Percentiles rank a stretch among this genome's conserved stretches.
Evolutionary conservation across 2,329 filamentous ascomycete genomes (phyloP).

Genomic region (Fusarium longipes): DNA sequence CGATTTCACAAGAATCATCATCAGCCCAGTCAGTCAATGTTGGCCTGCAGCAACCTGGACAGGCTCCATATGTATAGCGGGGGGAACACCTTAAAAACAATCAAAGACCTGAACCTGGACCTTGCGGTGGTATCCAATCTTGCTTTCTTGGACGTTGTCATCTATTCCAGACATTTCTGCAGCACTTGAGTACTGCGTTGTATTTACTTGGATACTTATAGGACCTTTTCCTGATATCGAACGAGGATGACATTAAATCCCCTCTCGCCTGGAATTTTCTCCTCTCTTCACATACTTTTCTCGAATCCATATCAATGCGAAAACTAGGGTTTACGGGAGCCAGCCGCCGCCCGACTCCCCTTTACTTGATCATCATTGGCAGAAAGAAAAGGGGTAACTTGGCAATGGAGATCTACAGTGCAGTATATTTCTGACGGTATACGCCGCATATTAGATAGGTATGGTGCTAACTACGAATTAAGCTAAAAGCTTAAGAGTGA

Average conservation of each 20-base stretch:
- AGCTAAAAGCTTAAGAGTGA: slow-evolving; percentile 34
- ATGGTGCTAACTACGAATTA: slow-evolving; percentile 1
- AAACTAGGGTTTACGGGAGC: slow-evolving; percentile 33
- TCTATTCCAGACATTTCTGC: background rate
- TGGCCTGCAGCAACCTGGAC: slow-evolving; percentile 21
- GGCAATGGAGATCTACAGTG: slow-evolving; percentile 33
- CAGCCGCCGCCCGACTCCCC: slow-evolving; percentile 33
- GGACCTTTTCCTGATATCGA: slow-evolving; percentile 8
- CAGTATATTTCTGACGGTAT: slow-evolving; percentile 17
- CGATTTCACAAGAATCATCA: slow-evolving; percentile 32
- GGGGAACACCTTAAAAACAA: slow-evolving; percentile 13
- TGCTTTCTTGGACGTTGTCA: background rate
- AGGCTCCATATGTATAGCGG: slow-evolving; percentile 7
- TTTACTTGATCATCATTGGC: slow-evolving; percentile 14
- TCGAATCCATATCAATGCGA: slow-evolving; percentile 3
- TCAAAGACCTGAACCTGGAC: slow-evolving; percentile 10
- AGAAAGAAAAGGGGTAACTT: slow-evolving; percentile 32
- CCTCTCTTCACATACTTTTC: background rate
- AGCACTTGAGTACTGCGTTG: background rate
- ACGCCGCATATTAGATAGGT: slow-evolving; percentile 33
- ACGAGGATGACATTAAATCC: slow-evolving; percentile 19
- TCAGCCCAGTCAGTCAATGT: slow-evolving; percentile 7
- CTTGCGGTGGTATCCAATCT: slow-evolving; percentile 28
- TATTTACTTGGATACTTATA: no score
- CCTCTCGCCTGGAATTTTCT: background rate